Base-by-base conservation (phyloP, 2,329 filamentous ascomycete genomes). In the Cadophora sp. region DNA sequence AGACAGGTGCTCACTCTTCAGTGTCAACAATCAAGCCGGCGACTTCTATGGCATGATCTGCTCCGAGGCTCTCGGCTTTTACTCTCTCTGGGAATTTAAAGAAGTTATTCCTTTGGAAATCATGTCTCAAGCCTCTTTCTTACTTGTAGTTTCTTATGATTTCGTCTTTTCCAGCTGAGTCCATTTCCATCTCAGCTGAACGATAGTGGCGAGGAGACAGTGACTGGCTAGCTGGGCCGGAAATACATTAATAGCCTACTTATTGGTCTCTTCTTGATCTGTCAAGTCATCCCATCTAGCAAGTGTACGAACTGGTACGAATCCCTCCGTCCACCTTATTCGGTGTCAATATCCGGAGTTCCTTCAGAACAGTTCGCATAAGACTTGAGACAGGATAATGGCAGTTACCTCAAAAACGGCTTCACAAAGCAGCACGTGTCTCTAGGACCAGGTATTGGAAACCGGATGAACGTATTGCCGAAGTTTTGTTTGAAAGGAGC, bases 341-440 rank as follows among this genome's bases (percentile, higher is more conserved):
- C 9, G 30, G 20, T 24, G n/a, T 41, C 33, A 56, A 56, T 41
- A 24, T 41, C 36, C 20, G n/a, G 43, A 41, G 53, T 24, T 22
- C 18, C 39, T 58, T 58, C 8, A 16, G 7, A 41, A 41, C 11
- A 16, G 18, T 58, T 43, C 36, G 53, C 53, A 41, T 58, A 24
- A 58, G 9, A 58, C 20, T 58, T 24, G 53, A 41, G 33, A 43
- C 51, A 39, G 30, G 51, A 39, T 56, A 39, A 56, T 56, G 18
- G 30, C 18, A 16, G 51, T 39, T 5, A 22, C n/a, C 45, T 48
- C 51, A 56, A 39, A 8, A 14, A 56, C n/a, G 30, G 51, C 33
- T 58, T 58, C 36, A 58, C 1, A 43, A 24, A 43, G 51, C 51
- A 22, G 20, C 53, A 58, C 53, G 53, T 58, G 33, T 24, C 53